Base-by-base conservation (phyloP, 2,329 filamentous ascomycete genomes). In the Neonectria punicea region DNA sequence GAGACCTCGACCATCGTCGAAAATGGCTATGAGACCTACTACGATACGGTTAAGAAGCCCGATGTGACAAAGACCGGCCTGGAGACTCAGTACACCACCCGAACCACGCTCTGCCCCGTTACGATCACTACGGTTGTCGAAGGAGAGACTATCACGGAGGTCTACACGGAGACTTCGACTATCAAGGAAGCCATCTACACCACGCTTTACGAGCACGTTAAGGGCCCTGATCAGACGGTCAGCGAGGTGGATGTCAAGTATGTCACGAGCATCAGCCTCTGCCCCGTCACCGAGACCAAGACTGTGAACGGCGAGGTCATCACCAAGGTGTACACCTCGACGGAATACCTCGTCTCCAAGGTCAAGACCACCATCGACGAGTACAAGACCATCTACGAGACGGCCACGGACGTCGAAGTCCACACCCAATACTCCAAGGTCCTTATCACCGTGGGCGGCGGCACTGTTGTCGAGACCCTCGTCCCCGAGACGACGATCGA, bases 41-140 rank as follows among this genome's bases (percentile, higher is more conserved):
- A 25, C 25, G 5, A 25, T 6, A 25, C 25, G 5, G 25, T 25
- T 25, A 6, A 25, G 25, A 25, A 25, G 25, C 77, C 79, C 6
- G 83, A 80, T 9, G 64, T 77, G 20, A 81, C 79, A 0, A 76
- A 77, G 30, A 6, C 5, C 22, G 22, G 22, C 22, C 4, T 25
- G 22, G 22, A 25, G 5, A 25, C 25, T 25, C 4, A 25, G 13
- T 80, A 82, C 71, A 78, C 75, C 9, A 84, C 82, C 10, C 51
- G 79, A 43, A 85, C 82, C 9, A 77, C 76, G 11, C 74, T 83
- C 11, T 82, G 79, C 73, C 81, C 83, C 7, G 69, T 83, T 10
- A 78, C 78, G 4, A 70, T 75, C 2, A 79, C 77, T 2, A 79
- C 78, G 5, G 75, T 75, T 3, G 78, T 67, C 10, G 41, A 58